Percentiles rank a stretch among this genome's conserved stretches.
phyloP scores from a whole-genome alignment of 208 protist genomes.

The Acanthamoeba divionensis region DNA sequence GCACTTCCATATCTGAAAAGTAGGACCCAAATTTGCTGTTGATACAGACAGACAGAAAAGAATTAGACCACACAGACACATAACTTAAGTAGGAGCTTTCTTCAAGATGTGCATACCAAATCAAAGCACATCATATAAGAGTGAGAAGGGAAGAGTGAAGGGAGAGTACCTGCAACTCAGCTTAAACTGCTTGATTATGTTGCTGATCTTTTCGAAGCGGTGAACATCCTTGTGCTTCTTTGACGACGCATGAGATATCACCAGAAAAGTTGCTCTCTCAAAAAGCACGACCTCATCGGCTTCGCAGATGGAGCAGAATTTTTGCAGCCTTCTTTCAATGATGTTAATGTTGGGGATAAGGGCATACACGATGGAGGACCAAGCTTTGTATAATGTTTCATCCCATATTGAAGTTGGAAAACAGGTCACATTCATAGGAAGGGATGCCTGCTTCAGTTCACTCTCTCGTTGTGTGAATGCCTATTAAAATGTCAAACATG shows the following conservation, averaged over 20 bases:
- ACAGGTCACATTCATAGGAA: constrained; percentile 87
- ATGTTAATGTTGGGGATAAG: constrained; percentile 94
- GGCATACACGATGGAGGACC: constrained; percentile 92
- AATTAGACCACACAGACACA: too few relatives aligned
- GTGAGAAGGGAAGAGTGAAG: constrained; percentile 41
- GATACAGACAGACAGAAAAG: too few relatives aligned
- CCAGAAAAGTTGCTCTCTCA: constrained; percentile 94
- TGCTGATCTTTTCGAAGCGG: constrained; percentile 89
- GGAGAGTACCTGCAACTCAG: constrained; percentile 78
- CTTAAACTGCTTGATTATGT: constrained; percentile 93
- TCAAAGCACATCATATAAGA: not conserved
- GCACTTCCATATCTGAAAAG: constrained; percentile 78
- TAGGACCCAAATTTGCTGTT: constrained; percentile 75
- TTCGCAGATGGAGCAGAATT: constrained; percentile 91
- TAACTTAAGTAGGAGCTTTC: not conserved
- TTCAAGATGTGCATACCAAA: not conserved
- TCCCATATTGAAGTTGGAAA: constrained; percentile 98
- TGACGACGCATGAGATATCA: constrained; percentile 89
- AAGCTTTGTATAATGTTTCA: constrained; percentile 94
- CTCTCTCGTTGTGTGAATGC: constrained; percentile 71
- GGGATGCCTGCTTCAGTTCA: constrained; percentile 78
- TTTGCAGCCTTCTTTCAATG: constrained; percentile 88
- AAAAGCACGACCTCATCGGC: constrained; percentile 96
- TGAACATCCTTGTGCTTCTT: constrained; percentile 74
- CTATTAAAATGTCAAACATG: constrained; percentile 48